phyloP scores from a whole-genome alignment of 1,284 basidiomycete genomes.

The Moesziomyces aphidis region DNA sequence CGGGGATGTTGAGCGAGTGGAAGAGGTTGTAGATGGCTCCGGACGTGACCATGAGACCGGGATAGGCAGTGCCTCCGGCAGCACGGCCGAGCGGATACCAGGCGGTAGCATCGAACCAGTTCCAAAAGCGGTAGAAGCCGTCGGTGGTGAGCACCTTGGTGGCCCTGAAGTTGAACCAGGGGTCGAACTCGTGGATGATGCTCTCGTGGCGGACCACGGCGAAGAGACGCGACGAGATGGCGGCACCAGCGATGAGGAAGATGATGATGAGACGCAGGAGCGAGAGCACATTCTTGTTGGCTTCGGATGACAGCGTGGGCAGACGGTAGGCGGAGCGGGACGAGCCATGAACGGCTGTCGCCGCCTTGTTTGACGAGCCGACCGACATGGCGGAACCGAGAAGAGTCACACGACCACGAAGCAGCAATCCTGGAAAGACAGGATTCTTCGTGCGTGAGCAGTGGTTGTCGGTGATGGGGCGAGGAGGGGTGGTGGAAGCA shows the following conservation, averaged over 20 bases:
- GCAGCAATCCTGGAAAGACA: neutral
- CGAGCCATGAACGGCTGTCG: slow-evolving; percentile 3
- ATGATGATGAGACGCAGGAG: slow-evolving; percentile 65
- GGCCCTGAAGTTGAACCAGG: slow-evolving; percentile 76
- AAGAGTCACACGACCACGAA: slow-evolving; percentile 10
- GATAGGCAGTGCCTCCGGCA: slow-evolving; percentile 97
- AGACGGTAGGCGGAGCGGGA: slow-evolving; percentile 42
- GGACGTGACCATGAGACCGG: slow-evolving; percentile 94
- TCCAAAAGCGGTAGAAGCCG: slow-evolving; percentile 70
- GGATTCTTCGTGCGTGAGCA: slow-evolving; percentile 11
- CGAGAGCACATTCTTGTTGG: slow-evolving; percentile 57
- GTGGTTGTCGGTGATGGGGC: slow-evolving; percentile 3
- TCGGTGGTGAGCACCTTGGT: slow-evolving; percentile 86
- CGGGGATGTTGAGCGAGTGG: slow-evolving; percentile 88
- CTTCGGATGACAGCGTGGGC: slow-evolving; percentile 42
- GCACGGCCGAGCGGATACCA: slow-evolving; percentile 97
- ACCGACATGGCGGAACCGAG: slow-evolving; percentile 10
- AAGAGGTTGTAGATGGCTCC: slow-evolving; percentile 95
- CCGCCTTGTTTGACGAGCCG: slow-evolving; percentile 15
- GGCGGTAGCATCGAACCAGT: slow-evolving; percentile 99
- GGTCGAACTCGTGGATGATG: slow-evolving; percentile 98
- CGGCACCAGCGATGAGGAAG: slow-evolving; percentile 73
- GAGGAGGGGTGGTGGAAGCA: neutral
- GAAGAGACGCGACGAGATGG: slow-evolving; percentile 94
- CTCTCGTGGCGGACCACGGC: slow-evolving; percentile 98